A percentile compares a stretch with the other conserved stretches of the same genome.
These are phyloP conservation scores for Pterulicium gracile DNA, from an alignment of 1,284 basidiomycete species.

Conservation along the genomic window DNA sequence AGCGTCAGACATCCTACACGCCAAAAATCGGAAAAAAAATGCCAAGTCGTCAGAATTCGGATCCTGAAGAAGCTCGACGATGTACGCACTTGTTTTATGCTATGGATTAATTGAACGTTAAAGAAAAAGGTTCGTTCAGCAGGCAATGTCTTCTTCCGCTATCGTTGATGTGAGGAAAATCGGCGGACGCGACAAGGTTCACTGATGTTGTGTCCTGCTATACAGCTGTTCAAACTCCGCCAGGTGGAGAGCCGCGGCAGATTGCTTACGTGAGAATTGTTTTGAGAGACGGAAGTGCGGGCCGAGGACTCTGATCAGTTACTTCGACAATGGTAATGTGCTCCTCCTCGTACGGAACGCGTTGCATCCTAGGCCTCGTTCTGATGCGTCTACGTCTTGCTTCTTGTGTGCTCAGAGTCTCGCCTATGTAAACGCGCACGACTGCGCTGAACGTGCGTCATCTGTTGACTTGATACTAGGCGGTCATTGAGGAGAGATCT, in stretches of 20 bases:
- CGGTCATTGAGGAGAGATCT: not conserved
- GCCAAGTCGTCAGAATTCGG: not conserved
- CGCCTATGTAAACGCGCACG: constrained; percentile 57
- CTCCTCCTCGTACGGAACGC: not conserved
- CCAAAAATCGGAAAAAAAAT: not conserved
- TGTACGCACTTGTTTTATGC: constrained; percentile 33
- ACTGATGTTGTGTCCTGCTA: constrained; percentile 13
- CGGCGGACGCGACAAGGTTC: constrained; percentile 30
- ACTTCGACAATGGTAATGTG: not conserved
- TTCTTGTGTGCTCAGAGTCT: constrained; percentile 39
- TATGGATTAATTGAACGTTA: constrained; percentile 17
- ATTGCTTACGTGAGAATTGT: too few species aligned
- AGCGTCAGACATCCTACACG: constrained; percentile 87
- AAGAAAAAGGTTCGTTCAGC: constrained; percentile 21
- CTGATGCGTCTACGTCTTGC: not conserved
- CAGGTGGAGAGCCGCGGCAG: constrained; percentile 23
- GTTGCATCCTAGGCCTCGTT: constrained; percentile 3
- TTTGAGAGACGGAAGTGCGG: too few species aligned
- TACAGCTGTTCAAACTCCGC: constrained; percentile 33
- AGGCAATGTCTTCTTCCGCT: constrained; percentile 85
- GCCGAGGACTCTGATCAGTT: not conserved
- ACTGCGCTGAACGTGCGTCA: constrained; percentile 62
- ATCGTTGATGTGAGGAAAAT: constrained; percentile 66
- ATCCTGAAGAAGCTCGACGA: not conserved
- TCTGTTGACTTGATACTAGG: not conserved